Evolutionary conservation across 305 asterid species (phyloP).

Genomic region (Fraxinus sp.): DNA sequence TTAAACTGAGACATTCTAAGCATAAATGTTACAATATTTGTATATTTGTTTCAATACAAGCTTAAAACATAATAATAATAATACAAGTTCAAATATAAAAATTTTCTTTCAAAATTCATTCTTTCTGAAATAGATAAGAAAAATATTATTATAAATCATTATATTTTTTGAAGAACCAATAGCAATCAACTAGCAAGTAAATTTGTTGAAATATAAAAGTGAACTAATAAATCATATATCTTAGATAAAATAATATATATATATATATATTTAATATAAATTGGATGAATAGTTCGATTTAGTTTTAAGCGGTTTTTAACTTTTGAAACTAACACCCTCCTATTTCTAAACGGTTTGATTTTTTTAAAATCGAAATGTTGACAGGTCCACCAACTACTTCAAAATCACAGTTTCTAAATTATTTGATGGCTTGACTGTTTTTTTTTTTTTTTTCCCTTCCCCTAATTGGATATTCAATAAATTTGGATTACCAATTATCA

Average conservation of each 20-base stretch:
- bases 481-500: neutral
- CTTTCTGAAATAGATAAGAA: neutral
- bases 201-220: neutral
- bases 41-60: neutral
- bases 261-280: too few relatives aligned
- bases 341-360: neutral
- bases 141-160: neutral
- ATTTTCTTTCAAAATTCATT: neutral
- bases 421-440: neutral
- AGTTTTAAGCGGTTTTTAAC: neutral
- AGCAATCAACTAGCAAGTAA: neutral
- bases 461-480: neutral
- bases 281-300: too few relatives aligned
- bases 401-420: neutral
- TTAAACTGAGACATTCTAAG: neutral
- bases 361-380: neutral
- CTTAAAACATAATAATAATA: neutral
- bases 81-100: neutral
- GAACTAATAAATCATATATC: neutral
- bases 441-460: neutral
- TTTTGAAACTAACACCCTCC: neutral
- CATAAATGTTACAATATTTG: too few relatives aligned
- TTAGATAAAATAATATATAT: too few relatives aligned
- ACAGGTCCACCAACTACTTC: neutral
- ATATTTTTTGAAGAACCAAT: neutral